A percentile compares a stretch with the other conserved stretches of the same genome.
Conservation (phyloP, 2,329 filamentous ascomycete genomes). For the Verticillium alfalfae region DNA sequence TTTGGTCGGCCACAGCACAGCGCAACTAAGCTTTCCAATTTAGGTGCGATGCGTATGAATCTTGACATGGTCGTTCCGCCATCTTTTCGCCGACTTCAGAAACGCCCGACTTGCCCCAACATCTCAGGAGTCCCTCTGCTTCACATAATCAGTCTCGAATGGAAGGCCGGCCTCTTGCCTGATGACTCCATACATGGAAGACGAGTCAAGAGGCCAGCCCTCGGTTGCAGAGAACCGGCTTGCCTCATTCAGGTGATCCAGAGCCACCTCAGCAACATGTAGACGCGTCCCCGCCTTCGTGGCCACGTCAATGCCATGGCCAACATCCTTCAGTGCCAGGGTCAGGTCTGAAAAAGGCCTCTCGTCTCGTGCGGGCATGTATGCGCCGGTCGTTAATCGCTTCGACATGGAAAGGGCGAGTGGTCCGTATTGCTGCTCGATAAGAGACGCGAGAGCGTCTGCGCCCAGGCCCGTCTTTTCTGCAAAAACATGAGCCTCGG, state of each 20-base stretch:
- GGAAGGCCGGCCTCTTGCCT: constrained; percentile 33
- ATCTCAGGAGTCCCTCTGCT: constrained; percentile 16
- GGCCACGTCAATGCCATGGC: constrained; percentile 39
- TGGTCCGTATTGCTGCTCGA: constrained; percentile 32
- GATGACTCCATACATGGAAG: constrained; percentile 43
- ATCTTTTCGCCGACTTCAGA: no score
- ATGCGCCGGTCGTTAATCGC: constrained; percentile 29
- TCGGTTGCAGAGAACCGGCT: constrained; percentile 26
- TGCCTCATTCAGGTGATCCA: constrained; percentile 36
- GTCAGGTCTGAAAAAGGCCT: constrained; percentile 41
- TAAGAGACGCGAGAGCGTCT: constrained; percentile 32
- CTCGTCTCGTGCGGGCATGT: constrained; percentile 24
- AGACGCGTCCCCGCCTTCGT: constrained; percentile 29
- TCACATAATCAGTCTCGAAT: constrained; percentile 34
- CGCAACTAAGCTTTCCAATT: no score
- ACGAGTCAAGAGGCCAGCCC: constrained; percentile 37
- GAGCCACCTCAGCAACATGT: constrained; percentile 33
- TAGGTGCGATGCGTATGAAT: no score
- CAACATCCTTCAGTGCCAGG: constrained; percentile 46
- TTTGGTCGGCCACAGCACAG: no score
- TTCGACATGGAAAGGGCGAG: constrained; percentile 29
- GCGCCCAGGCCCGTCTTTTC: constrained; percentile 35
- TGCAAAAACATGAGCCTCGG: constrained; percentile 43
- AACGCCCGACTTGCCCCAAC: no score
- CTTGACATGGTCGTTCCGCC: no score